These are phyloP conservation scores for Candida buenavistaensis DNA, from an alignment of 1,139 yeast genomes.

Conservation along the genomic window DNA sequence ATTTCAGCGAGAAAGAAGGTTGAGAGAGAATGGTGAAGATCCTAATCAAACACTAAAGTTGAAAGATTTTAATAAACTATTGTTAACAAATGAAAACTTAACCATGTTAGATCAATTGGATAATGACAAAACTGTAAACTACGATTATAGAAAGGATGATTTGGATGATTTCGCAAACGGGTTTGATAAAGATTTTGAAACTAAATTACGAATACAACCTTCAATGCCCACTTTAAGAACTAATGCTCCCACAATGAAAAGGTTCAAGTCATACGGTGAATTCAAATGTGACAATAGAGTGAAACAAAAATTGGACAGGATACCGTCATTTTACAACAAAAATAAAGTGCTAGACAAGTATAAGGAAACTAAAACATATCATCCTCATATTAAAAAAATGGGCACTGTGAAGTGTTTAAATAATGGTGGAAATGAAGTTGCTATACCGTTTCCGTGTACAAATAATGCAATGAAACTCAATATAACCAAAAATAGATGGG, in stretches of 20 bases:
- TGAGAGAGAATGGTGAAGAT: constrained; percentile 4
- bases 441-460: constrained; percentile 20
- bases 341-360: constrained; percentile 29
- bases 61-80: constrained; percentile 26
- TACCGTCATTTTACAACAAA: constrained; percentile 41
- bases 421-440: constrained; percentile 6
- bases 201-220: constrained; percentile 14
- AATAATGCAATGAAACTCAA: constrained; percentile 52
- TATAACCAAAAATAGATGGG: constrained; percentile 56
- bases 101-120: constrained; percentile 29
- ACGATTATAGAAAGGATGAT: constrained; percentile 41
- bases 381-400: constrained; percentile 20
- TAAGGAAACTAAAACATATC: constrained; percentile 20
- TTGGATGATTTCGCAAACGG: constrained; percentile 44
- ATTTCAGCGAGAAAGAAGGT: constrained; percentile 13
- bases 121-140: constrained; percentile 35
- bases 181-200: constrained; percentile 19
- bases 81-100: constrained; percentile 17
- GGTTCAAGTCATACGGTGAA: constrained; percentile 35
- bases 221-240: constrained; percentile 15
- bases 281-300: constrained; percentile 36
- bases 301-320: constrained; percentile 40
- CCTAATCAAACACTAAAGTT: constrained; percentile 28
- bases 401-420: constrained; percentile 37
- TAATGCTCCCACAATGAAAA: constrained; percentile 19